phyloP scores from a whole-genome alignment of 1,284 basidiomycete genomes.

The Caloboletus firmus region DNA sequence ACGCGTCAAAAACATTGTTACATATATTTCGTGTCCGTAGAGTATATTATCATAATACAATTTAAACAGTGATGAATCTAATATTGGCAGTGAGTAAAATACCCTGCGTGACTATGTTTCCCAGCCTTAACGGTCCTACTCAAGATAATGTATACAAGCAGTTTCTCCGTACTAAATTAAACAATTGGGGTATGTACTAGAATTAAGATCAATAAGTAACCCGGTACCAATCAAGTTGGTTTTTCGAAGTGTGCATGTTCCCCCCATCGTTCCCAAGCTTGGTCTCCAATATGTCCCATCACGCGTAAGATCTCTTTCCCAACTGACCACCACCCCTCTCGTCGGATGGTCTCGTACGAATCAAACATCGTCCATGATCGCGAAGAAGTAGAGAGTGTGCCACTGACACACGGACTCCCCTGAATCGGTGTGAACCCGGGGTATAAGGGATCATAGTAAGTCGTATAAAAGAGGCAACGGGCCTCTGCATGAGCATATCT shows the following conservation, averaged over 20 bases:
- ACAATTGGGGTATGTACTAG: conserved; percentile 15
- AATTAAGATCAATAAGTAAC: conserved; percentile 19
- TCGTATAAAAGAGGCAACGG: conserved; percentile 49
- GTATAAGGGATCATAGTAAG: conserved; percentile 73
- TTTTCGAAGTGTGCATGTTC: conserved; percentile 31
- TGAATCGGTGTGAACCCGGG: conserved; percentile 53
- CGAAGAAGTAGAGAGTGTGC: conserved; percentile 23
- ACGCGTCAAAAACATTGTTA: background rate
- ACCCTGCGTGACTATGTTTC: no score
- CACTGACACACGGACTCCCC: conserved; percentile 22
- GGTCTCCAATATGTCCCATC: conserved; percentile 28
- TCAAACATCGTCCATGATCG: conserved; percentile 31
- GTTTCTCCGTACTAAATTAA: conserved; percentile 14
- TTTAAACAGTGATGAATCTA: no score
- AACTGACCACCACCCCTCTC: conserved; percentile 32
- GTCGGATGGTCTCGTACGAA: conserved; percentile 32
- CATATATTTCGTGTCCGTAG: background rate
- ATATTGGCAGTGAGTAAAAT: no score
- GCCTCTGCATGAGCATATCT: conserved; percentile 45
- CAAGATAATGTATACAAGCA: conserved; percentile 16
- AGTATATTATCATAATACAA: background rate
- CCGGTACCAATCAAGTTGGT: conserved; percentile 27
- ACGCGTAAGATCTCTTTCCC: conserved; percentile 24
- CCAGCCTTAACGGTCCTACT: background rate
- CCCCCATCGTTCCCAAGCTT: conserved; percentile 35